Evolutionary conservation across 768 basidiomycete species (phyloP), one percentile per base, ranked within the genome.

Genomic region (Pleurotus citrinopileatus): DNA sequence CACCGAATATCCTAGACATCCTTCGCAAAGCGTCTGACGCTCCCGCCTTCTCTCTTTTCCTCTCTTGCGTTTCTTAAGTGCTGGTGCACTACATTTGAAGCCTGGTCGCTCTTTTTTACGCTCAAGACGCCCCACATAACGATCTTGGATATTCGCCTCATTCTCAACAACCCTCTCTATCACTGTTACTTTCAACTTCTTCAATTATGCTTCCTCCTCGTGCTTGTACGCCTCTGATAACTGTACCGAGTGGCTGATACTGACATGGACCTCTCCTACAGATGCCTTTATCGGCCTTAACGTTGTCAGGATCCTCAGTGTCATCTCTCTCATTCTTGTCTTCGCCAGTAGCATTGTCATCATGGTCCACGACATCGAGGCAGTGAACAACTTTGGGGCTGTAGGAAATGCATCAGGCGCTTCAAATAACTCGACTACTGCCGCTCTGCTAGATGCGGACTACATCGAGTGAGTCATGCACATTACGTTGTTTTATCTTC

Each of bases 251-350:
- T 13, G 19, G 8, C 3, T 25, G 12, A 19, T 20, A 26, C 23
- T 51, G 44, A 23, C 53, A 54, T 37, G n/a, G 12, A 52, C 25
- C 46, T 12, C 4, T 15, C 38, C 25, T 51, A 8, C 54, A 78
- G 78, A 73, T 45, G 57, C 67, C 46, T 93, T 93, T 70, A 77
- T 89, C 64, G 83, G 81, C 59, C 83, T 95, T 67, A 95, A 96
- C 65, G 77, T 72, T 64, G 73, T 89, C 63, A 87, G 94, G 55
- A 66, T 74, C 40, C 65, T 97, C 57, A 92, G 89, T 67, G 78
- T 96, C 65, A 69, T 94, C 59, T 79, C 84, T 15, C 80, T 96
- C 54, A 70, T 92, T 23, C 82, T 95, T 45, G 89, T 94, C 6
- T 88, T 96, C 60, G 73, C 89, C 10, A 89, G 81, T 67, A 89